Percentiles rank a stretch among this genome's conserved stretches.
Evolutionary conservation across 305 asterid genomes (phyloP).

Genomic region (Fraxinus sp.): DNA sequence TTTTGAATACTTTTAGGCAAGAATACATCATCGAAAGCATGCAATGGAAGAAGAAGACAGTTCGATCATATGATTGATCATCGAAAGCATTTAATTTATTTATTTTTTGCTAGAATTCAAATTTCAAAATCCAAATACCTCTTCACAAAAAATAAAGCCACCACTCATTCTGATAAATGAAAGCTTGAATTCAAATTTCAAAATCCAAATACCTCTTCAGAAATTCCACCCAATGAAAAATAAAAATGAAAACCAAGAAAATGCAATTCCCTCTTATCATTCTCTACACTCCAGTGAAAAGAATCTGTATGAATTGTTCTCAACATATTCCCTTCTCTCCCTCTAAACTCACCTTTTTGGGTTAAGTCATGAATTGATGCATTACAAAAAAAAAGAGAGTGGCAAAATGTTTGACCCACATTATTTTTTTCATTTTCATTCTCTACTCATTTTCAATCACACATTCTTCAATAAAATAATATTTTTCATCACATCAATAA

Average conservation of each 20-base stretch:
- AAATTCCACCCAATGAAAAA: conserved; percentile 23
- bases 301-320: conserved; percentile 38
- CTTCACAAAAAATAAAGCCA: conserved; percentile 19
- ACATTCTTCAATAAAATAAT: too few relatives aligned
- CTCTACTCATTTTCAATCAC: too few relatives aligned
- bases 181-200: conserved; percentile 24
- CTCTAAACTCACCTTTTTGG: conserved; percentile 15
- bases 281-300: conserved; percentile 46
- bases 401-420: too few relatives aligned
- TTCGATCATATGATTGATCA: too few relatives aligned
- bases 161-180: conserved; percentile 50
- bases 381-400: too few relatives aligned
- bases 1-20: too few relatives aligned
- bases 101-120: background rate
- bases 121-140: too few relatives aligned
- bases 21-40: too few relatives aligned
- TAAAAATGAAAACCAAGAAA: conserved; percentile 17
- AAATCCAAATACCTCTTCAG: conserved; percentile 6
- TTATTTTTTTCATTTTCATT: too few relatives aligned
- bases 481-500: too few relatives aligned
- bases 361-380: background rate
- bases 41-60: too few relatives aligned
- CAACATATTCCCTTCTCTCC: conserved; percentile 23
- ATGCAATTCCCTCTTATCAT: conserved; percentile 23
- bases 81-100: too few relatives aligned